These are phyloP conservation scores for Acacia concinna DNA, from an alignment of 331 rosid species.

Conservation along the genomic window DNA sequence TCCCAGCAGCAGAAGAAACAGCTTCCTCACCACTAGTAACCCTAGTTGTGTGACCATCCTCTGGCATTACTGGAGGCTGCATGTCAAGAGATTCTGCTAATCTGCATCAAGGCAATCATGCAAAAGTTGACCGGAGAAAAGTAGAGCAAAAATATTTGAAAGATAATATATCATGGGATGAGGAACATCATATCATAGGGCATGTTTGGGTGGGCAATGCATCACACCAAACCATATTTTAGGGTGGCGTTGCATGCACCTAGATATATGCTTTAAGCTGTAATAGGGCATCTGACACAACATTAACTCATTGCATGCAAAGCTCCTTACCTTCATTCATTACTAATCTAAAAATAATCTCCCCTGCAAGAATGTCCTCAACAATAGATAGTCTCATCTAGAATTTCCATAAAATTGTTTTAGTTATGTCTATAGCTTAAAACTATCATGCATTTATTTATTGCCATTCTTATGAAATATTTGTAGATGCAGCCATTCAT, in stretches of 20 bases:
- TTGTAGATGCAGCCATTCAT: constrained; percentile 18
- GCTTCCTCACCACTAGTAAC: constrained; percentile 89
- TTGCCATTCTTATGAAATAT: background rate
- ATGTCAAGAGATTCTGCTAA: constrained; percentile 97
- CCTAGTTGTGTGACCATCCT: constrained; percentile 97
- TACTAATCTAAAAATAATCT: constrained; percentile 14
- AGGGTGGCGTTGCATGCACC: background rate
- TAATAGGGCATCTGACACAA: constrained; percentile 15
- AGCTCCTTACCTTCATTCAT: constrained; percentile 13
- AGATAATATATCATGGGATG: constrained; percentile 18
- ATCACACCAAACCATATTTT: too few species aligned
- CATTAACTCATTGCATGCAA: constrained; percentile 19
- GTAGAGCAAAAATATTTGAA: background rate
- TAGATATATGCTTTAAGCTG: background rate
- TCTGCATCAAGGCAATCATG: constrained; percentile 48
- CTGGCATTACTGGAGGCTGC: constrained; percentile 99
- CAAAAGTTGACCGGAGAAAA: constrained; percentile 15
- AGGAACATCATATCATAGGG: background rate
- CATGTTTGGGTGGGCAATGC: background rate
- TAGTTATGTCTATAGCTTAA: constrained; percentile 21
- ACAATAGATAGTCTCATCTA: constrained; percentile 5
- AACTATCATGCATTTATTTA: constrained; percentile 11
- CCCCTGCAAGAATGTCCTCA: constrained; percentile 11
- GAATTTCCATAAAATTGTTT: constrained; percentile 7
- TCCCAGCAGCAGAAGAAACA: constrained; percentile 74